A percentile compares a stretch with the other conserved stretches of the same genome.
These are phyloP conservation scores for Vaccinium darrowii DNA, from an alignment of 148 eudicot species.

Conservation along the genomic window DNA sequence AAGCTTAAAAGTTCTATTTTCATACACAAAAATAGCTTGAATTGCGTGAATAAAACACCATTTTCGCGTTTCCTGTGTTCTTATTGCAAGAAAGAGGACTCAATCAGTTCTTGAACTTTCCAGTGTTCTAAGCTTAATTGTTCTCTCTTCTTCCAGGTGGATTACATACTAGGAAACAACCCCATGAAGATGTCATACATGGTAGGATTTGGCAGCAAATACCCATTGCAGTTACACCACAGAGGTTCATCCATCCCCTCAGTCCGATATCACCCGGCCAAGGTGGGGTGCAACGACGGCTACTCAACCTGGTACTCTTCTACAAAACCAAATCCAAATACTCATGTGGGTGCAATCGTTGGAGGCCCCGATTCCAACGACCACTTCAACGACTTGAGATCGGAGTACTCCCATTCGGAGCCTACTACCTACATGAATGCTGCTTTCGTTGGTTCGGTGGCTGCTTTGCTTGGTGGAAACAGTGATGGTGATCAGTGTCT, in stretches of 20 bases:
- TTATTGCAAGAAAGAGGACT: not conserved
- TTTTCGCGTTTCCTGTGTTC: not conserved
- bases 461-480: conserved; percentile 34
- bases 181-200: conserved; percentile 82
- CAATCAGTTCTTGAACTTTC: not conserved
- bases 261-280: conserved; percentile 30
- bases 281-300: conserved; percentile 65
- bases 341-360: conserved; percentile 72
- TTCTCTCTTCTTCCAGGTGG: conserved; percentile 45
- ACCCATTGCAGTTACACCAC: conserved; percentile 70
- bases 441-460: conserved; percentile 66
- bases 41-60: not conserved
- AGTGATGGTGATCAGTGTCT: not conserved
- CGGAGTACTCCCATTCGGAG: conserved; percentile 62
- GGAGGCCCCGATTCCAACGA: conserved; percentile 83
- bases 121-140: not conserved
- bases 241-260: conserved; percentile 88
- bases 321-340: conserved; percentile 59
- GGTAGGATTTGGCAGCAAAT: conserved; percentile 76
- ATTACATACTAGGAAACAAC: conserved; percentile 83
- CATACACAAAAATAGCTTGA: not conserved
- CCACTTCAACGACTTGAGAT: conserved; percentile 57
- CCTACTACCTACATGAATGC: conserved; percentile 81
- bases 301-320: conserved; percentile 55
- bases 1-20: not conserved